A percentile compares a stretch with the other conserved stretches of the same genome.
Evolutionary conservation across 345 rosid species (phyloP).

Genomic region (Eucalyptus curtisii): DNA sequence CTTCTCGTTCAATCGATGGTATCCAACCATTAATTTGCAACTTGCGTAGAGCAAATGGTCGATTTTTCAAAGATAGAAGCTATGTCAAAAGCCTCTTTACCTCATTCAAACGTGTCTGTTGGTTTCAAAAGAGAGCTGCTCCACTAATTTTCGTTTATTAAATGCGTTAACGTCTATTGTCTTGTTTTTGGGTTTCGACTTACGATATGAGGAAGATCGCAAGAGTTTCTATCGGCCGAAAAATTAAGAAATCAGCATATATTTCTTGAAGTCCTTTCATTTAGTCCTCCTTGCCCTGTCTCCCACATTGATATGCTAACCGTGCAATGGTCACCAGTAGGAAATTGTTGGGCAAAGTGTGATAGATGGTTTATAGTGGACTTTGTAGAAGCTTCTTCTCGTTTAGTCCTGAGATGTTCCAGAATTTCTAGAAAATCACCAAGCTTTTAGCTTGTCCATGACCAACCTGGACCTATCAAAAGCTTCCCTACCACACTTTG

Average conservation of each 20-base stretch:
- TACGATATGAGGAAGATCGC: background rate
- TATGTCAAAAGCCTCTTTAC: background rate
- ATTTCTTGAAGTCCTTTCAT: background rate
- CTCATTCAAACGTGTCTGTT: background rate
- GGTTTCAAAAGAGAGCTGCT: background rate
- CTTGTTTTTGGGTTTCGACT: background rate
- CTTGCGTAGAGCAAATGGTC: background rate
- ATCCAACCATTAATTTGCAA: background rate
- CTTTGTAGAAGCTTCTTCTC: background rate
- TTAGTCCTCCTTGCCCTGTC: background rate
- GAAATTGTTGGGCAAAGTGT: background rate
- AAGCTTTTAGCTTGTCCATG: background rate
- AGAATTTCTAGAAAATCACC: background rate
- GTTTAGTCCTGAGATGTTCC: background rate
- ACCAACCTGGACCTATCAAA: background rate
- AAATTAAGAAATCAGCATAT: background rate
- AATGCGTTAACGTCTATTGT: background rate
- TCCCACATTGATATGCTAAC: background rate
- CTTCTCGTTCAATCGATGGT: background rate
- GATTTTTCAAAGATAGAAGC: background rate
- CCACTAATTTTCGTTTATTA: background rate
- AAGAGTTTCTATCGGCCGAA: background rate
- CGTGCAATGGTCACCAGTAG: background rate
- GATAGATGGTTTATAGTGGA: background rate
- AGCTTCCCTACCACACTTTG: background rate